phyloP scores from a whole-genome alignment of 352 stramenopile species.

The Phytophthora sp. region DNA sequence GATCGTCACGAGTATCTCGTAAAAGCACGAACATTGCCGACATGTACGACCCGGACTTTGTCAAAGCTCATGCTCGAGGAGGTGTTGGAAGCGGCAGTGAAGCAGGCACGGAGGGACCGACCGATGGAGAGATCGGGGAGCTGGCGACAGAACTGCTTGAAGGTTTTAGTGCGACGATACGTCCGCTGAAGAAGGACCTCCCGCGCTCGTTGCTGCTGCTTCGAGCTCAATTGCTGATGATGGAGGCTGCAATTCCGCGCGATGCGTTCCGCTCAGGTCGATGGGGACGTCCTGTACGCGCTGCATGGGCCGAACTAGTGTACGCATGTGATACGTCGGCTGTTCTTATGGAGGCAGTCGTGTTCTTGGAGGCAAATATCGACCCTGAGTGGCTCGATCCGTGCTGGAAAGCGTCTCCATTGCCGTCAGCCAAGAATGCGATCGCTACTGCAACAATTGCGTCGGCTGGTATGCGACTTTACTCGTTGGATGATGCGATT shows the following conservation, averaged over 20 bases:
- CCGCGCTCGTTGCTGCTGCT: constrained; percentile 56
- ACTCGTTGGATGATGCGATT: constrained; percentile 80
- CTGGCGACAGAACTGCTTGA: constrained; percentile 77
- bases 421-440: constrained; percentile 67
- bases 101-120: constrained; percentile 50
- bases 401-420: constrained; percentile 70
- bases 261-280: constrained; percentile 81
- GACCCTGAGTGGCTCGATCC: constrained; percentile 82
- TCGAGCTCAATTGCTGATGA: constrained; percentile 67
- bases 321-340: constrained; percentile 58
- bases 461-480: constrained; percentile 74
- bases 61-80: constrained; percentile 35
- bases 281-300: constrained; percentile 68
- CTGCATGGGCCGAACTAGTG: constrained; percentile 81
- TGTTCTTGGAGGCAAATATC: constrained; percentile 78
- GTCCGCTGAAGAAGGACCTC: constrained; percentile 45
- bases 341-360: constrained; percentile 64
- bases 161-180: constrained; percentile 56
- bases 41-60: constrained; percentile 77
- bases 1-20: constrained; percentile 70
- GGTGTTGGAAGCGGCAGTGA: constrained; percentile 23
- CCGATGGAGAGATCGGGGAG: constrained; percentile 72
- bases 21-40: constrained; percentile 85
- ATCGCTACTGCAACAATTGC: constrained; percentile 70
- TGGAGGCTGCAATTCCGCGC: constrained; percentile 79